Evolutionary conservation across 495 filamentous ascomycete genomes (phyloP), one percentile per base, ranked within the genome.

Genomic region (Collariella sp.): DNA sequence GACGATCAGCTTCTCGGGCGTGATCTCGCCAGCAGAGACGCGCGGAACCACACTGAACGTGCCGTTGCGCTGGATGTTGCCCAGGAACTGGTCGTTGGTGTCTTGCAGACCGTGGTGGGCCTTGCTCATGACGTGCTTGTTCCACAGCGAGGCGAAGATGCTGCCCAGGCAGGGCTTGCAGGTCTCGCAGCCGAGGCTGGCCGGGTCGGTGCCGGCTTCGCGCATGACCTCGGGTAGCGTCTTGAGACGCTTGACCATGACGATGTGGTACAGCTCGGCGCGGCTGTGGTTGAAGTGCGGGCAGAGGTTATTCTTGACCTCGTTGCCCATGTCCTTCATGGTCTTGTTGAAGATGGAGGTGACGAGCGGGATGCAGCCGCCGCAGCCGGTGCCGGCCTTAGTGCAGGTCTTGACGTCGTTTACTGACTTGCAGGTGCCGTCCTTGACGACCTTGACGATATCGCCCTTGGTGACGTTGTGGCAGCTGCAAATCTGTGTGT

Each of bases 391-490:
- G 31, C 91, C 91, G 51, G 91, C 91, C 62, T 96, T 96, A 33
- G 91, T 97, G 72, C 89, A 95, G 3, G 87, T 83, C 70, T 97
- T 96, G 62, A 96, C 81, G 49, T 95, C 86, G 26, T 83, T 87
- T 31, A 96, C 80, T 5, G 83, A 85, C 68, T 87, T 95, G 74
- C 90, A 95, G 31, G 79, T 83, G 31, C 88, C 91, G 48, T 85
- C 82, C 62, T 90, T 94, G 66, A 94, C 81, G 12, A 72, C 76
- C 9, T 78, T 78, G 20, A 83, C 79, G 10, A 96, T 76, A 62
- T 93, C 89, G 34, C 84, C 87, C 66, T 97, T 97, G 15, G 83
- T 85, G 29, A 97, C 91, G 68, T 97, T 97, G 72, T 97, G 91
- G 67, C 91, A 97, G 2, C 89, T 90, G 70, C 91, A 97, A 42